These are phyloP conservation scores for Leishmania martiniquensis DNA, from an alignment of 208 protist species.

Conservation along the genomic window DNA sequence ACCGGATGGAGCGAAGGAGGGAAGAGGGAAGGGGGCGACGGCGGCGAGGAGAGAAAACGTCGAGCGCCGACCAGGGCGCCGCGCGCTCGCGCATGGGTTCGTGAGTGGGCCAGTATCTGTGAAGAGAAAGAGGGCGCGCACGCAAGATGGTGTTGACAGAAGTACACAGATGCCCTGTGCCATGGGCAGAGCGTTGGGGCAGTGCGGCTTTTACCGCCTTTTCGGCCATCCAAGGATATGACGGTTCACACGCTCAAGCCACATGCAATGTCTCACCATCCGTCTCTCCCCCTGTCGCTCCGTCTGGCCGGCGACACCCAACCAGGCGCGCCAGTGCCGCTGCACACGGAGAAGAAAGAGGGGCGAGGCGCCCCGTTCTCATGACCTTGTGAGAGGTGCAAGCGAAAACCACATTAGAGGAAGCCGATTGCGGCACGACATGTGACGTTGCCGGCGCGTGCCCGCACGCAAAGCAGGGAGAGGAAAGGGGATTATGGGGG, in stretches of 20 bases:
- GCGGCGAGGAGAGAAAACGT: too few relatives aligned
- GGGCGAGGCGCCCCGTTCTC: not conserved
- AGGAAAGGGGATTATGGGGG: slow-evolving; percentile 3
- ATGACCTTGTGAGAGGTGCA: not conserved
- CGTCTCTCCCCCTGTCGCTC: not conserved
- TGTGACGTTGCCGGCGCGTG: not conserved
- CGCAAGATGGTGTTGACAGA: not conserved
- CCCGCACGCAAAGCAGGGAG: slow-evolving; percentile 1
- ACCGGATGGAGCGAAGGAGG: not conserved
- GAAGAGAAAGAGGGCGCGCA: not conserved
- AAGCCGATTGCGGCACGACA: not conserved
- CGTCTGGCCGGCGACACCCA: not conserved
- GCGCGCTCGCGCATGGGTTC: not conserved
- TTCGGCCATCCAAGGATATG: not conserved
- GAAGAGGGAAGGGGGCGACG: not conserved
- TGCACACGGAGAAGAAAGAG: not conserved
- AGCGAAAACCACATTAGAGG: not conserved
- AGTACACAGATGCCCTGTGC: not conserved
- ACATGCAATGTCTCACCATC: too few relatives aligned
- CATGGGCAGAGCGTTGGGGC: not conserved
- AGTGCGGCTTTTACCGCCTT: not conserved
- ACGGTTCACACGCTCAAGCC: not conserved
- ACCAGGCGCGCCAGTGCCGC: not conserved
- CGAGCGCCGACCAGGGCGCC: too few relatives aligned
- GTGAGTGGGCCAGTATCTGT: not conserved